These are phyloP conservation scores for Torrubiella hemipterigena DNA, from an alignment of 2,329 filamentous ascomycete genomes.

Conservation along the genomic window DNA sequence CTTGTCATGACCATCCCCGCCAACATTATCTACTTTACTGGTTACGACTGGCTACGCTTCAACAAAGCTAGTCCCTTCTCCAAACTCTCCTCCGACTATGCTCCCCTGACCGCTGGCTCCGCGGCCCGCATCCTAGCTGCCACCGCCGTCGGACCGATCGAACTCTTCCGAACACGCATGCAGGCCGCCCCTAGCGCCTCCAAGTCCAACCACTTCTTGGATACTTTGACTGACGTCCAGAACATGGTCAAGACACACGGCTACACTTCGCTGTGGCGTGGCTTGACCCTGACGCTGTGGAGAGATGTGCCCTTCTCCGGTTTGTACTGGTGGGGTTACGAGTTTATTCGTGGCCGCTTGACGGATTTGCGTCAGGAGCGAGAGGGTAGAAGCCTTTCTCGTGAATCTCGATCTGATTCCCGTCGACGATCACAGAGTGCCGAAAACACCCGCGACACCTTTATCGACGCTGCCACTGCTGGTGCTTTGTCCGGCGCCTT, in stretches of 20 bases:
- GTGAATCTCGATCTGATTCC: slow-evolving; percentile 26
- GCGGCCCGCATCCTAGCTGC: slow-evolving; percentile 71
- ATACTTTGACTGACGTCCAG: slow-evolving; percentile 64
- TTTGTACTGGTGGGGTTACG: slow-evolving; percentile 97
- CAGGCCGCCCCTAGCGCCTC: slow-evolving; percentile 58
- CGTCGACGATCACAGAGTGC: slow-evolving; percentile 47
- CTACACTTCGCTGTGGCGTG: slow-evolving; percentile 78
- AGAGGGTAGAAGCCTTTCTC: slow-evolving; percentile 24
- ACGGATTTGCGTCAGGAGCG: slow-evolving; percentile 53
- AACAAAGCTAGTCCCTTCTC: slow-evolving; percentile 62
- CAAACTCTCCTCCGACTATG: slow-evolving; percentile 53
- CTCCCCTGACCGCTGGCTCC: slow-evolving; percentile 70
- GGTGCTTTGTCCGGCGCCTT: slow-evolving; percentile 74
- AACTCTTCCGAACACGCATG: slow-evolving; percentile 86
- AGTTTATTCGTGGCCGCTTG: slow-evolving; percentile 62
- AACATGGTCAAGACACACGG: slow-evolving; percentile 71
- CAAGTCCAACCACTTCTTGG: slow-evolving; percentile 58
- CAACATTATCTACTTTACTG: slow-evolving; percentile 98
- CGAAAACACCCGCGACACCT: slow-evolving; percentile 64
- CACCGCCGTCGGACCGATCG: slow-evolving; percentile 74
- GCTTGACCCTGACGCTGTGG: slow-evolving; percentile 85
- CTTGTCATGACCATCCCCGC: slow-evolving; percentile 86
- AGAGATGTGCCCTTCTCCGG: slow-evolving; percentile 94
- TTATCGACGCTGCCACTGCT: slow-evolving; percentile 79
- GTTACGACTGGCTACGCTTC: slow-evolving; percentile 87